phyloP scores from a whole-genome alignment of 2,329 filamentous ascomycete species.

The Pseudophaeomoniella oleicola region DNA sequence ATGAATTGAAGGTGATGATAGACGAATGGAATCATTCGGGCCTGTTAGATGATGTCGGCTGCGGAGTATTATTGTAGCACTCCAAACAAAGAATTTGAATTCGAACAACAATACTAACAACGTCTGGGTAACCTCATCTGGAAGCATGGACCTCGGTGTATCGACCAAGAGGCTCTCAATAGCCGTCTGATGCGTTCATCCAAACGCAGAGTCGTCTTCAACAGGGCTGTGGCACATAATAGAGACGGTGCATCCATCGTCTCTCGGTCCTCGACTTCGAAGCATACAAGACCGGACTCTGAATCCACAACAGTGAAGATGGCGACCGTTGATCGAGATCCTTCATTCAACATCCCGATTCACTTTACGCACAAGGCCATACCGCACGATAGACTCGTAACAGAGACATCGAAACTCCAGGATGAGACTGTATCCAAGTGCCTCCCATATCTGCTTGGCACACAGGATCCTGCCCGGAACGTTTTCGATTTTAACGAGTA shows the following conservation, averaged over 20 bases:
- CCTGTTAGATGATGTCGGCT: too few relatives aligned
- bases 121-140: too few relatives aligned
- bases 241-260: background rate
- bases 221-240: background rate
- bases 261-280: background rate
- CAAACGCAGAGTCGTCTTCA: constrained; percentile 1
- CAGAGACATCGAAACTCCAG: constrained; percentile 54
- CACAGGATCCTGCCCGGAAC: constrained; percentile 23
- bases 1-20: too few relatives aligned
- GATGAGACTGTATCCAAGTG: constrained; percentile 54
- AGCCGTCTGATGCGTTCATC: constrained; percentile 1
- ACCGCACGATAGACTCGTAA: constrained; percentile 52
- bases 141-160: too few relatives aligned
- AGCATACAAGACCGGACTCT: background rate
- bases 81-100: background rate
- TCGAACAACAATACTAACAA: background rate
- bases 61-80: too few relatives aligned
- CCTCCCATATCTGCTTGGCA: constrained; percentile 48
- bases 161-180: too few relatives aligned
- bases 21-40: too few relatives aligned
- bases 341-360: constrained; percentile 26
- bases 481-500: constrained; percentile 46
- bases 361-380: constrained; percentile 35
- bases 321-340: background rate
- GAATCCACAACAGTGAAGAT: background rate